Evolutionary conservation across 1,284 basidiomycete species (phyloP), one percentile per base, ranked within the genome.

Genomic region (Melampsora americana): DNA sequence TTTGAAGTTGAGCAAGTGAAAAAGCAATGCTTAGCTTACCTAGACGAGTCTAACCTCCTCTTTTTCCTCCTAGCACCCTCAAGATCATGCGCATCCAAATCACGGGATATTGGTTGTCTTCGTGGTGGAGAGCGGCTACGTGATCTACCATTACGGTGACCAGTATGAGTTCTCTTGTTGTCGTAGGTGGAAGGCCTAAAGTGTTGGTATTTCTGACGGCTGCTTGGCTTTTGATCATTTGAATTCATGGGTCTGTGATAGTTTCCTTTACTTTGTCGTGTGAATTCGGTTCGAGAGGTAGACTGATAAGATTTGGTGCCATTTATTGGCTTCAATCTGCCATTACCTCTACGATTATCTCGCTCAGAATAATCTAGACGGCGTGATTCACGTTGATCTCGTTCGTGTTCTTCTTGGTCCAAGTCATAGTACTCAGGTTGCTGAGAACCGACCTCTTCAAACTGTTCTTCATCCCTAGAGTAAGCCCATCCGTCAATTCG

Each of bases 371-470:
- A 53, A 18, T 73, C 71, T 73, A 53, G 18, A 12, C 42, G 71
- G 26, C 64, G 48, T 26, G 64, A 60, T 50, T 73, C 71, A 60
- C 64, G 71, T 23, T 62, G 62, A 66, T 73, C 48, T 59, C 71
- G 71, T 35, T 9, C 28, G 14, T 48, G 61, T 26, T n/a, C 61
- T 53, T 60, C 42, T 16, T 72, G 60, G 32, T 32, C 64, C 18
- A 64, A 48, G 28, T 72, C 35, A 23, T 53, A 48, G 48, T 65
- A 64, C 14, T 42, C 39, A 35, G 56, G 39, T n/a, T 48, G 60
- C 48, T 72, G 70, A 62, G 50, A 62, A 65, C 26, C 42, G 9
- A 28, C 39, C 26, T 59, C 12, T 23, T 26, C 59, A 32, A 62
- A n/a, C 5, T 62, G 70, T 26, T 62, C 70, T 62, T 64, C 26